Evolutionary conservation across 257 asterid species (phyloP).

Genomic region (Petunia axillaris): DNA sequence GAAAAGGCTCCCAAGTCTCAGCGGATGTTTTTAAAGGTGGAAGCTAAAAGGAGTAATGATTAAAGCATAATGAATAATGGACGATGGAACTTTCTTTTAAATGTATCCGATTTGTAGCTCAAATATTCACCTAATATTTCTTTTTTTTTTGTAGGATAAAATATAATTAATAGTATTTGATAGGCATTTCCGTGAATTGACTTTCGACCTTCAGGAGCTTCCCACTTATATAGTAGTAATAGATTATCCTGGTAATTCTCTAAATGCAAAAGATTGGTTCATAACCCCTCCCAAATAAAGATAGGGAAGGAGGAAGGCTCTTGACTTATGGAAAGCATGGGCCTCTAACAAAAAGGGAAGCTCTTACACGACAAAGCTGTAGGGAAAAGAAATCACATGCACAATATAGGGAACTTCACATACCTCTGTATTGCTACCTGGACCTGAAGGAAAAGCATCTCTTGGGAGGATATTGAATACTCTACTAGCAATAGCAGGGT

Average conservation of each 20-base stretch:
- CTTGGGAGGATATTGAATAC: conserved; percentile 72
- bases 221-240: too few relatives aligned
- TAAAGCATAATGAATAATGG: too few relatives aligned
- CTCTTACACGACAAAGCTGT: not conserved
- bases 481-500: conserved; percentile 79
- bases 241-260: conserved; percentile 3
- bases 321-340: not conserved
- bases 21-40: too few relatives aligned
- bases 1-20: too few relatives aligned
- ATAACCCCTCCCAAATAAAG: not conserved
- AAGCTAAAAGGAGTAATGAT: too few relatives aligned
- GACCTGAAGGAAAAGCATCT: conserved; percentile 66
- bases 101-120: too few relatives aligned
- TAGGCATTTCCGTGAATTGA: too few relatives aligned
- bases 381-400: not conserved
- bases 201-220: too few relatives aligned
- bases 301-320: not conserved
- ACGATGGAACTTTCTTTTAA: too few relatives aligned
- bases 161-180: too few relatives aligned
- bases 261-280: conserved; percentile 18
- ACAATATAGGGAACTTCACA: conserved; percentile 20
- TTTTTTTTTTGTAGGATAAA: too few relatives aligned
- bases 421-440: conserved; percentile 91
- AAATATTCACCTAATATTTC: too few relatives aligned
- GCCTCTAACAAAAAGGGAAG: not conserved